Evolutionary conservation across 192 early-diverging fungal species (phyloP).

Genomic region (Podila horticola): DNA sequence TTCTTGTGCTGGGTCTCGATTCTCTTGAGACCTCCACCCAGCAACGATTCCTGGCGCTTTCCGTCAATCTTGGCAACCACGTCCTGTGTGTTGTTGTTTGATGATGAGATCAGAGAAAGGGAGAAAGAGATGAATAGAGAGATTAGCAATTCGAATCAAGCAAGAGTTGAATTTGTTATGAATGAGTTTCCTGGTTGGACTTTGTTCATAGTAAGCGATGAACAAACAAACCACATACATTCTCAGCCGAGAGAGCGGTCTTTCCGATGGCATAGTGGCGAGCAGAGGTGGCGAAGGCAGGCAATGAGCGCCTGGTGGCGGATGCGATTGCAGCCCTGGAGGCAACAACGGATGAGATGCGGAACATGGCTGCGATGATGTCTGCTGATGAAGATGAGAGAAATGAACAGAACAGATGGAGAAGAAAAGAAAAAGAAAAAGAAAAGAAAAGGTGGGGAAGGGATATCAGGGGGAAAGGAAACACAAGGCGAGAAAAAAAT

Average conservation of each 20-base stretch:
- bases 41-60: conserved; percentile 76
- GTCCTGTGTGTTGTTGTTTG: conserved; percentile 24
- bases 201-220: background rate
- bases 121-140: background rate
- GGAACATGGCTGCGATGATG: conserved; percentile 20
- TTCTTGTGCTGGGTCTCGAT: conserved; percentile 89
- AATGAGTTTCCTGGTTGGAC: background rate
- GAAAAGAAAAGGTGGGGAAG: background rate
- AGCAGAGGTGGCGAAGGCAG: conserved; percentile 40
- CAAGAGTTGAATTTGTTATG: background rate
- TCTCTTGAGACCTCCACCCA: conserved; percentile 84
- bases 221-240: conserved; percentile 8
- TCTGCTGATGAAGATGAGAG: background rate
- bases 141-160: background rate
- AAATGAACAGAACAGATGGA: conserved; percentile 1
- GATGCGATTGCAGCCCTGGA: conserved; percentile 48
- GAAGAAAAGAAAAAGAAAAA: background rate
- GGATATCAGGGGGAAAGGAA: background rate
- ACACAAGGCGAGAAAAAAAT: background rate
- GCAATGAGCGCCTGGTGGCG: conserved; percentile 41
- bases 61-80: conserved; percentile 61
- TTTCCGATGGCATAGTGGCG: conserved; percentile 52
- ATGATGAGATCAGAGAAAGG: conserved; percentile 5
- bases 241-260: conserved; percentile 47
- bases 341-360: conserved; percentile 41